Evolutionary conservation across 371 early-diverging fungal species (phyloP), one percentile per base, ranked within the genome.

Genomic region (Mucor saturninus): DNA sequence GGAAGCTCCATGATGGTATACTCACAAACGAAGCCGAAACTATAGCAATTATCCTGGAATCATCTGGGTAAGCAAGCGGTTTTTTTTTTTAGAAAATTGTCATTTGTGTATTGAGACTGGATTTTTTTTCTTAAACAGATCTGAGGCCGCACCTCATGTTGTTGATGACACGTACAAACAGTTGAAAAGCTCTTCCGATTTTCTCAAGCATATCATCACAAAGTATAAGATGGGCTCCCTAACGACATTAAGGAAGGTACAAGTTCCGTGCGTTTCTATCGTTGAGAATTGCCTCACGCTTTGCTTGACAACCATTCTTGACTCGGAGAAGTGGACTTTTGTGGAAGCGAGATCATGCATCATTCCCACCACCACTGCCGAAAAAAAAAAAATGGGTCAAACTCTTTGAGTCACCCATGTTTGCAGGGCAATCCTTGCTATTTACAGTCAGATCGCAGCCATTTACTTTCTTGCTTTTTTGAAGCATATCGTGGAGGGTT

Each of bases 91-190:
- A 51, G 42, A 14, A 29, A 11, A 37, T 54, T 26, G 3, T 45
- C 32, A 51, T 55, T 21, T 21, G 13, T 55, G 31, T 29, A 39
- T 5, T 40, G 50, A 56, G 37, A 31, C 50, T 49, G 31, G 40
- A n/a, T 5, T 49, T 21, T 39, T 39, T 62, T 9, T 55, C 21
- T 26, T 46, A 0, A 54, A 48, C 54, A 62, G 50, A 55, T 56
- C 62, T 2, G 56, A 62, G 46, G 14, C 5, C 13, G 46, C 2
- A 45, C 6, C 15, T 5, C 54, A 61, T 46, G 37, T 3, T 28
- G 54, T 61, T 30, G n/a, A 62, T 62, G 62, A 62, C 29, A 55
- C 56, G 29, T 62, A 62, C 55, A 62, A 62, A 13, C 62, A 62
- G 13, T 14, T 62, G n/a, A 62, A 50, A 62, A 62, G 50, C n/a